Conservation (phyloP, 2,329 filamentous ascomycete genomes). For the Falciphora oryzae region DNA sequence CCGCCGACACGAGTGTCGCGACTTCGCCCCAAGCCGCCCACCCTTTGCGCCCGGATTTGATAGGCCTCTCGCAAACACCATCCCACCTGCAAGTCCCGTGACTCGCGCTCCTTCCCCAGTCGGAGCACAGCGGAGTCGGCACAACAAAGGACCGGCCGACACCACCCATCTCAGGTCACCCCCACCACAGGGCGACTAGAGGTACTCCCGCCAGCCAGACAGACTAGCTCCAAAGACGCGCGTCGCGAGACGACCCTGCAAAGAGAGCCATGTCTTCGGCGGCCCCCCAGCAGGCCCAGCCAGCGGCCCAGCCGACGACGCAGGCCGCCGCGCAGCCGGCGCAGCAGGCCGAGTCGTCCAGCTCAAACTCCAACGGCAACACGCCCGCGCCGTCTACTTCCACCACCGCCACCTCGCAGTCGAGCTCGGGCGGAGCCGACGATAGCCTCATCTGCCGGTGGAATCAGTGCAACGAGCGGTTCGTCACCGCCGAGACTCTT, state of each 20-base stretch:
- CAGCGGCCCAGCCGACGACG: slow-evolving; percentile 10
- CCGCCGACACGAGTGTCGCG: neutral
- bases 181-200: neutral
- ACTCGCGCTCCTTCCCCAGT: neutral
- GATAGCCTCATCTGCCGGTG: slow-evolving; percentile 57
- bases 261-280: slow-evolving; percentile 2
- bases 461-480: slow-evolving; percentile 54
- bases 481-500: slow-evolving; percentile 50
- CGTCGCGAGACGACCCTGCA: neutral
- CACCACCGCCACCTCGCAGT: slow-evolving; percentile 40
- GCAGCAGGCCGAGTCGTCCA: slow-evolving; percentile 24
- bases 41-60: neutral
- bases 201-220: neutral
- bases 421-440: slow-evolving; percentile 27
- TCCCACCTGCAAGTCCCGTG: neutral
- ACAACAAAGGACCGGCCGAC: neutral
- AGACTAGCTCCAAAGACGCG: neutral
- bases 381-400: slow-evolving; percentile 47
- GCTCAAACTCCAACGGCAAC: slow-evolving; percentile 42
- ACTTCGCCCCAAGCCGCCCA: too few relatives aligned
- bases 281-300: slow-evolving; percentile 2
- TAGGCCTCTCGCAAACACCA: neutral
- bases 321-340: slow-evolving; percentile 15
- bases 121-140: neutral
- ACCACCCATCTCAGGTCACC: neutral